Evolutionary conservation across 202 grass and related monocot species (phyloP).

Genomic region (Eragrostis tef): DNA sequence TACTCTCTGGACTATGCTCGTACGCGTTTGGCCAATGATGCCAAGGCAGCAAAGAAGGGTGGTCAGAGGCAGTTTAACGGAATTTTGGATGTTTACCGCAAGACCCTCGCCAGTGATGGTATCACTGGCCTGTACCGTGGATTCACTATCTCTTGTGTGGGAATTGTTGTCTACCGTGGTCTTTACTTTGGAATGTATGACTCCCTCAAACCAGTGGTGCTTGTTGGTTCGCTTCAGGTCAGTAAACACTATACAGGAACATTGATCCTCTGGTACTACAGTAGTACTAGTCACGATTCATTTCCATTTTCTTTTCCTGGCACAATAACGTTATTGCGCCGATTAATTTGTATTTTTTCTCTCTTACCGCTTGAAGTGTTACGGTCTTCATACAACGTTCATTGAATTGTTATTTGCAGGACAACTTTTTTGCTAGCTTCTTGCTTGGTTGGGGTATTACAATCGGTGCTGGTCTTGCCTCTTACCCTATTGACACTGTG

Average conservation of each 20-base stretch:
- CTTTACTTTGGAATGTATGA: slow-evolving; percentile 77
- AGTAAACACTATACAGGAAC: too few species aligned
- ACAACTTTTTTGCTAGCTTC: slow-evolving; percentile 62
- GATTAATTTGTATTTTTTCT: background rate
- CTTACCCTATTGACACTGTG: slow-evolving; percentile 67
- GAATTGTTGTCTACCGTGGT: slow-evolving; percentile 73
- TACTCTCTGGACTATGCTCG: slow-evolving; percentile 68
- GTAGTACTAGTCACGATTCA: too few species aligned
- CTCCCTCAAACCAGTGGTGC: slow-evolving; percentile 67
- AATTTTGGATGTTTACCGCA: slow-evolving; percentile 65
- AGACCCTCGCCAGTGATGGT: slow-evolving; percentile 60
- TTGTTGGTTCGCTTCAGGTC: slow-evolving; percentile 58
- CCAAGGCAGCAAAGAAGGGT: slow-evolving; percentile 68
- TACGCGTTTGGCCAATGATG: slow-evolving; percentile 65
- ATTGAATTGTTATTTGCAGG: slow-evolving; percentile 36
- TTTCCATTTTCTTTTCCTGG: too few species aligned
- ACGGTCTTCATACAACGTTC: too few species aligned
- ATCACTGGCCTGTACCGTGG: slow-evolving; percentile 63
- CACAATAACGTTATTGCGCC: background rate
- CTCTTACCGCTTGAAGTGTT: too few species aligned
- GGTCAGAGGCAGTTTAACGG: slow-evolving; percentile 70
- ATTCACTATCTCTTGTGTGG: slow-evolving; percentile 70
- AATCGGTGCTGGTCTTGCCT: slow-evolving; percentile 67
- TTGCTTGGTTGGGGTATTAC: slow-evolving; percentile 68
- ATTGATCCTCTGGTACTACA: too few species aligned